These are phyloP conservation scores for Yamadazyma taylorii DNA, from an alignment of 1,139 yeast genomes.

Conservation along the genomic window DNA sequence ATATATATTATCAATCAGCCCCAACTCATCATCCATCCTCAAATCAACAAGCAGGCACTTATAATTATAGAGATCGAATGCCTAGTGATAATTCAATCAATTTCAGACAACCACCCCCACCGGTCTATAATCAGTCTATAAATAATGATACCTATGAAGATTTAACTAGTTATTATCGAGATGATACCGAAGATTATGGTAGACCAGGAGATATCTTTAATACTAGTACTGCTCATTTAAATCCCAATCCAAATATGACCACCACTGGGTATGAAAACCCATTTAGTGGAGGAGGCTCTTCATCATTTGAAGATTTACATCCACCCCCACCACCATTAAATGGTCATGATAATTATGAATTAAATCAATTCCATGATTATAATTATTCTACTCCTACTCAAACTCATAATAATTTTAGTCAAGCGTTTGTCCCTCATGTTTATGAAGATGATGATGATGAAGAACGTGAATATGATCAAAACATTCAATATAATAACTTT, in stretches of 20 bases:
- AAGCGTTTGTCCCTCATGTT: conserved; percentile 49
- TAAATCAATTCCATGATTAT: conserved; percentile 28
- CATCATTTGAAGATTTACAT: conserved; percentile 14
- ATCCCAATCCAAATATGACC: conserved; percentile 7
- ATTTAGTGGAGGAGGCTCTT: conserved; percentile 14
- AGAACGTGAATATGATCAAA: conserved; percentile 41
- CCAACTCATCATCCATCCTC: no score
- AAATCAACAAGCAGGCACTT: conserved; percentile 12
- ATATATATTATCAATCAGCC: not conserved
- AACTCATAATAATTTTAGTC: conserved; percentile 23
- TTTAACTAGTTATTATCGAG: conserved; percentile 16
- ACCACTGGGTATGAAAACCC: conserved; percentile 15
- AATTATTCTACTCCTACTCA: conserved; percentile 11
- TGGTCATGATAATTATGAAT: conserved; percentile 24
- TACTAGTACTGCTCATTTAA: conserved; percentile 19
- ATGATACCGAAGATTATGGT: conserved; percentile 12
- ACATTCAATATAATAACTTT: conserved; percentile 40
- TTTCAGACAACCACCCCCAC: conserved; percentile 34
- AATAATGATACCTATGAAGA: conserved; percentile 25
- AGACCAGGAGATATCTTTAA: conserved; percentile 26
- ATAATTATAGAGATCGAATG: conserved; percentile 11
- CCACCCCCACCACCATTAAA: conserved; percentile 16
- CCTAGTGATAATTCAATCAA: conserved; percentile 23
- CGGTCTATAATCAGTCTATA: conserved; percentile 20
- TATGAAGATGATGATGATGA: conserved; percentile 47